Base-by-base conservation (phyloP, 2,329 filamentous ascomycete species). In the Alternaria triticimaculans region DNA sequence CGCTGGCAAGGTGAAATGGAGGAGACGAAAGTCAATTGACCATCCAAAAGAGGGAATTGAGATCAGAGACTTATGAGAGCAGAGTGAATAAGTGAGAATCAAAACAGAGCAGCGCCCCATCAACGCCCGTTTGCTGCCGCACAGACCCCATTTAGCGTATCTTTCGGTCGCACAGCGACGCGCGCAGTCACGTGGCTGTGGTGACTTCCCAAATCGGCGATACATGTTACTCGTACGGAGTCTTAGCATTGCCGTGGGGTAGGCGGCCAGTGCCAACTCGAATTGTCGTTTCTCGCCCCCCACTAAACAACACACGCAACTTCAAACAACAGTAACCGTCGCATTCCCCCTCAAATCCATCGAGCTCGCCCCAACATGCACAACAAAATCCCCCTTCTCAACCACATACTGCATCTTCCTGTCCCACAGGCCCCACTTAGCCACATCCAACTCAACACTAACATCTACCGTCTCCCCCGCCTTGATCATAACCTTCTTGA, bases 371-470 rank as follows among this genome's bases (percentile, higher is more conserved):
- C 90, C 91, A 15, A 90, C 85, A 58, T 85, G 82, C 10, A 92
- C 81, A 6, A 84, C 79, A 75, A 93, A 93, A 44, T 89, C 85
- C 2, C 91, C 91, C 4, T 87, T 86, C 83, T 93, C 91, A 41
- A 93, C 90, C 23, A 92, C 89, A 77, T 93, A 93, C 76, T 89
- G 81, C 88, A 92, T 90, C 33, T 79, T 82, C 12, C 79, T 70
- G 74, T 88, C 81, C 87, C 87, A 89, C 8, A 89, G 71, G 0
- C 87, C 87, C 66, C 87, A 76, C 51, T 86, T 82, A 20, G 75
- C 70, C 4, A 88, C 82, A 28, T 84, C 72, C 20, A 89, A 71
- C 18, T 85, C 82, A 25, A 91, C 81, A 33, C 80, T 72, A 0
- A 87, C 84, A 37, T 80, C 85, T 65, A 85, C 81, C 1, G 86